Evolutionary conservation across 805 yeast species (phyloP).

Genomic region (Starmerella stigmatis): DNA sequence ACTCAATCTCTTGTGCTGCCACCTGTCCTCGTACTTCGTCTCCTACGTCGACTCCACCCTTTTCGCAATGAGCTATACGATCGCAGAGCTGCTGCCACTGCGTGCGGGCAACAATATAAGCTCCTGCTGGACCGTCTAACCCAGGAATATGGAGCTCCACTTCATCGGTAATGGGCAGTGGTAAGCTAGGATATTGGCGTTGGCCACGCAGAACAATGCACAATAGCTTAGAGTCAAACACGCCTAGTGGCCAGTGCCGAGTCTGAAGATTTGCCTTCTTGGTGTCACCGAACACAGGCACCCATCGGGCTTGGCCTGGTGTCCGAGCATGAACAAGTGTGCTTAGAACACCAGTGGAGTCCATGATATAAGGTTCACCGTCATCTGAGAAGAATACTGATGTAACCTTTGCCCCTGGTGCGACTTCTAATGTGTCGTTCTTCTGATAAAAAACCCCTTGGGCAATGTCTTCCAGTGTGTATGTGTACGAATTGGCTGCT

Average conservation of each 20-base stretch:
- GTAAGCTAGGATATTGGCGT: conserved; percentile 61
- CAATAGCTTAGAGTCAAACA: conserved; percentile 50
- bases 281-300: conserved; percentile 62
- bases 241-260: conserved; percentile 85
- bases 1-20: conserved; percentile 41
- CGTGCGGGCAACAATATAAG: conserved; percentile 25
- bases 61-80: conserved; percentile 19
- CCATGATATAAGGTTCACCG: conserved; percentile 86
- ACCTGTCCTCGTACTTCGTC: conserved; percentile 41
- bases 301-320: conserved; percentile 69
- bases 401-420: conserved; percentile 34
- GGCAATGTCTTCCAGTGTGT: conserved; percentile 40
- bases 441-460: conserved; percentile 33
- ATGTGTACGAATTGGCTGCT: conserved; percentile 34
- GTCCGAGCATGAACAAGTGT: conserved; percentile 72
- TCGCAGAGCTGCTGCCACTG: conserved; percentile 24
- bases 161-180: conserved; percentile 75
- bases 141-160: conserved; percentile 62
- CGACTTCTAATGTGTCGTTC: conserved; percentile 31
- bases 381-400: conserved; percentile 76
- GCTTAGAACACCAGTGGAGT: conserved; percentile 61
- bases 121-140: conserved; percentile 23
- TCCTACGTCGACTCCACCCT: conserved; percentile 21
- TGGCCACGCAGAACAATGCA: conserved; percentile 65
- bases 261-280: conserved; percentile 40